Conservation (phyloP, 331 rosid genomes). For the Malus hybrid region DNA sequence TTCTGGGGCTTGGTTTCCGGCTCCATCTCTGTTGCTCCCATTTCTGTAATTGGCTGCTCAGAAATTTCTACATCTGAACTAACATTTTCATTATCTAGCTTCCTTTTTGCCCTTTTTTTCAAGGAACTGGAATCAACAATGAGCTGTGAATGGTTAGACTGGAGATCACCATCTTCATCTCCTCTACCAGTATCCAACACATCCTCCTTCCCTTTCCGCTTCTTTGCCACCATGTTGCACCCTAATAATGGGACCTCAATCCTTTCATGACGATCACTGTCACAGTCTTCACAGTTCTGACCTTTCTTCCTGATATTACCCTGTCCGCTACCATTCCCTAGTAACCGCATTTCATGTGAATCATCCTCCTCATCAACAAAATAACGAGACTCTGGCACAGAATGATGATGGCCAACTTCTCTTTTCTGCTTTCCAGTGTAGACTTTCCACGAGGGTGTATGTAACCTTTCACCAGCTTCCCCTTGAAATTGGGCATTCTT, state of each 20-base stretch:
- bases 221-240: constrained; percentile 54
- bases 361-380: constrained; percentile 49
- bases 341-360: constrained; percentile 31
- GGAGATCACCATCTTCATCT: constrained; percentile 42
- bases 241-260: constrained; percentile 63
- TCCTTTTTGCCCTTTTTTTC: constrained; percentile 68
- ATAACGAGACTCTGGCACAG: constrained; percentile 31
- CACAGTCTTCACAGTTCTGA: constrained; percentile 34
- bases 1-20: constrained; percentile 78
- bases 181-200: constrained; percentile 30
- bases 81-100: constrained; percentile 44
- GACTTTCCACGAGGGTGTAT: constrained; percentile 32
- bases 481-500: constrained; percentile 48
- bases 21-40: constrained; percentile 53
- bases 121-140: constrained; percentile 36
- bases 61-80: constrained; percentile 56
- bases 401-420: constrained; percentile 31
- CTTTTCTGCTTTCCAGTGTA: constrained; percentile 53
- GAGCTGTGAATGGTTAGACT: constrained; percentile 25
- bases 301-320: constrained; percentile 47
- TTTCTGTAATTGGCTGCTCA: constrained; percentile 44
- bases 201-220: constrained; percentile 58
- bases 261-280: constrained; percentile 37
- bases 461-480: constrained; percentile 42
- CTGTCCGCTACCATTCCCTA: constrained; percentile 39